Conservation (phyloP, 495 filamentous ascomycete species). For the Aspergillus sparsus region DNA sequence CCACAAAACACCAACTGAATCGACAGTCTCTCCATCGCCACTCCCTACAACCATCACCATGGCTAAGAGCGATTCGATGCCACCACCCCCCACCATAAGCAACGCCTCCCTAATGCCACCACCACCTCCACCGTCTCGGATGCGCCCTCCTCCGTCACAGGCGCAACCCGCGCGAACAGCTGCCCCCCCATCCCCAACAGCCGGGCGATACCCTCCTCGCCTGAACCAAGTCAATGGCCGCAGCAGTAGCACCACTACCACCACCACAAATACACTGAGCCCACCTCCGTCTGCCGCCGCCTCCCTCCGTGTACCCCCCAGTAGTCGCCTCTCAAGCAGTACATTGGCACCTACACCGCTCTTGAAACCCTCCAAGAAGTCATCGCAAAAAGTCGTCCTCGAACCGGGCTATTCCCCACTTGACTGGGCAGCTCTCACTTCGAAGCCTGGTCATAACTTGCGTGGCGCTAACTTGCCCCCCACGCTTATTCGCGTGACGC, state of each 20-base stretch:
- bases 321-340: conserved; percentile 33
- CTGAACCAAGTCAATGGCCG: conserved; percentile 11
- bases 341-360: conserved; percentile 37
- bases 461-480: conserved; percentile 58
- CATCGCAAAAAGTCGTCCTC: conserved; percentile 66
- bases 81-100: conserved; percentile 23
- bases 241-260: not conserved
- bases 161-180: conserved; percentile 19
- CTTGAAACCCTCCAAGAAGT: conserved; percentile 39
- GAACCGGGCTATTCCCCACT: conserved; percentile 87
- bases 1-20: conserved; percentile 18
- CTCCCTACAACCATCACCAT: not conserved
- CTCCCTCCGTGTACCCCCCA: conserved; percentile 34
- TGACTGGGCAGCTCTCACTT: conserved; percentile 84
- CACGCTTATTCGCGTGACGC: conserved; percentile 66
- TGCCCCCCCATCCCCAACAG: conserved; percentile 12
- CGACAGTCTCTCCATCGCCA: conserved; percentile 3
- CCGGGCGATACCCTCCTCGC: conserved; percentile 27
- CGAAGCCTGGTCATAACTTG: conserved; percentile 65
- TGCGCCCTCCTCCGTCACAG: conserved; percentile 31
- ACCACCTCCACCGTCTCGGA: conserved; percentile 29
- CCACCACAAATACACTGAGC: conserved; percentile 23
- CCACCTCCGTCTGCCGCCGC: conserved; percentile 40
- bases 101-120: conserved; percentile 42
- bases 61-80: conserved; percentile 12